Conservation (phyloP, 306 rosid genomes). For the Leucaena leucocephala region DNA sequence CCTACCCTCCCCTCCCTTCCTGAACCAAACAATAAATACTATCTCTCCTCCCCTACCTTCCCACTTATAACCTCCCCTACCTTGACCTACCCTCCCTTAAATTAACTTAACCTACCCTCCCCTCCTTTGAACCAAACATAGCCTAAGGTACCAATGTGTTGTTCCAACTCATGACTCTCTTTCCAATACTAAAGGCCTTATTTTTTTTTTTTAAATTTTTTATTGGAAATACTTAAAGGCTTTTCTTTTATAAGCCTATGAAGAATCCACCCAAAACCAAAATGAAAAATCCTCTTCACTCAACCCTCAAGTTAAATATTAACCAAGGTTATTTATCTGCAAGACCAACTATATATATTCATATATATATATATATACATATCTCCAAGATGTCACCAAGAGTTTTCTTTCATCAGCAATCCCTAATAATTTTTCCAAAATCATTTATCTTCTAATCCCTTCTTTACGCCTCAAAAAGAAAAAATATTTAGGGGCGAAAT, state of each 20-base stretch:
- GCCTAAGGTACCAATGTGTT: background rate
- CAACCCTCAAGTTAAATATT: conserved; percentile 43
- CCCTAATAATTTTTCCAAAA: conserved; percentile 15
- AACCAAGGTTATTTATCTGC: conserved; percentile 50
- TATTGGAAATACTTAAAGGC: background rate
- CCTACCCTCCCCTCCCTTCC: no score
- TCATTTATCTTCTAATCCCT: background rate
- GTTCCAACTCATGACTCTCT: conserved; percentile 1
- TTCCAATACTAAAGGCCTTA: background rate
- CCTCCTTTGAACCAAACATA: no score
- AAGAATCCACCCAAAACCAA: conserved; percentile 14
- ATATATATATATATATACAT: no score
- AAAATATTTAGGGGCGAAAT: background rate
- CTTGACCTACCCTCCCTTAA: no score
- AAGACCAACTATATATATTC: conserved; percentile 28
- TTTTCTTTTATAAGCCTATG: background rate
- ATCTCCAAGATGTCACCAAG: background rate
- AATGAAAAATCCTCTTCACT: conserved; percentile 32
- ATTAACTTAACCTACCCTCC: no score
- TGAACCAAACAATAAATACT: no score
- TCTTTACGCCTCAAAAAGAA: conserved; percentile 8
- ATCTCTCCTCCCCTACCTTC: no score
- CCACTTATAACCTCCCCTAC: no score
- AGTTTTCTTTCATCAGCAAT: conserved; percentile 17
- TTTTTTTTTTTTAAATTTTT: background rate